These are phyloP conservation scores for Exophiala sp. DNA, from an alignment of 2,329 filamentous ascomycete genomes.

Conservation along the genomic window DNA sequence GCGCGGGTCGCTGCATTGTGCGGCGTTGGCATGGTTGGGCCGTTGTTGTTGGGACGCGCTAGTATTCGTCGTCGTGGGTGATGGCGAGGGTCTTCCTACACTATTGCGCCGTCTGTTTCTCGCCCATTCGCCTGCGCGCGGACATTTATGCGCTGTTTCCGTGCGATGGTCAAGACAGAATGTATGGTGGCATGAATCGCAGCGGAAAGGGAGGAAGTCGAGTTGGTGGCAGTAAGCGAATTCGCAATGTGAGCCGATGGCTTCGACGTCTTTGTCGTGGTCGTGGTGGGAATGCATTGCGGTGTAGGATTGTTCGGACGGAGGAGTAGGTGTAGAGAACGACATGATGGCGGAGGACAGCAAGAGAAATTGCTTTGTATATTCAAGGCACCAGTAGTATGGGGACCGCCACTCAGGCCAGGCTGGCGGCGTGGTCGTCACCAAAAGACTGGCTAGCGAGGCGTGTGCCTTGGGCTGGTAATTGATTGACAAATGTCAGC, in stretches of 20 bases:
- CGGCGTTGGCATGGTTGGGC: slow-evolving; percentile 52
- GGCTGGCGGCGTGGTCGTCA: slow-evolving; percentile 15
- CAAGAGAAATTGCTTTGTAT: neutral
- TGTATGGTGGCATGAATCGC: slow-evolving; percentile 75
- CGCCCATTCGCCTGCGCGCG: slow-evolving; percentile 57
- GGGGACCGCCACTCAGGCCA: slow-evolving; percentile 13
- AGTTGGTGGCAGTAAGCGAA: slow-evolving; percentile 87
- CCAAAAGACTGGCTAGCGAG: neutral
- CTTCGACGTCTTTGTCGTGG: slow-evolving; percentile 59
- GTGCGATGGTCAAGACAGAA: slow-evolving; percentile 93
- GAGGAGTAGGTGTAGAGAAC: slow-evolving; percentile 19
- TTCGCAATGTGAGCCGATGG: slow-evolving; percentile 87
- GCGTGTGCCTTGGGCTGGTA: neutral
- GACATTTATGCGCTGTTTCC: slow-evolving; percentile 70
- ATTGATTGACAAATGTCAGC: too few species aligned
- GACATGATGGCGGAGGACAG: slow-evolving; percentile 19
- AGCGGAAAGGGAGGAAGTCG: slow-evolving; percentile 92
- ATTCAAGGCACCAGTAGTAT: too few species aligned
- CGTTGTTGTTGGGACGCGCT: slow-evolving; percentile 41
- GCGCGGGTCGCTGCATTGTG: slow-evolving; percentile 44
- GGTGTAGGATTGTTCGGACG: slow-evolving; percentile 24
- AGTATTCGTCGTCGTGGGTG: slow-evolving; percentile 39
- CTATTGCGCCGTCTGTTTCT: slow-evolving; percentile 41
- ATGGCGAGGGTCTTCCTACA: slow-evolving; percentile 24
- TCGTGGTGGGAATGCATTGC: slow-evolving; percentile 8